Evolutionary conservation across 2,329 filamentous ascomycete genomes (phyloP).

Genomic region (Zymoseptoria tritici): DNA sequence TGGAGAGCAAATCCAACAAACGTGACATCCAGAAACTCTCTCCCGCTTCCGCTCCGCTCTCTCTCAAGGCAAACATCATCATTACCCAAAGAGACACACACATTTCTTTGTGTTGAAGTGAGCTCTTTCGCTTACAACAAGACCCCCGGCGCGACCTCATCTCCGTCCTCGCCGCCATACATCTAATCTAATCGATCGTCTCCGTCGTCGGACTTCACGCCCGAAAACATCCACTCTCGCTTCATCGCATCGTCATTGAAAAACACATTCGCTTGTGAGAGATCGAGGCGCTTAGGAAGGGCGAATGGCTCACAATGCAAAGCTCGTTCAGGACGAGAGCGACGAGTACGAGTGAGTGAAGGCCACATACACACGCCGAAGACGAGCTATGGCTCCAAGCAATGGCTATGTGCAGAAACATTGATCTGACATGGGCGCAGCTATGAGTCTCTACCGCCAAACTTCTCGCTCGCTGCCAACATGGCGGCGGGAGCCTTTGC

Average conservation of each 20-base stretch:
- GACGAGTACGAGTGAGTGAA: conserved; percentile 32
- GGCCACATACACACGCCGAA: not conserved
- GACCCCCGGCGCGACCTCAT: not conserved
- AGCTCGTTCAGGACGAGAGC: conserved; percentile 15
- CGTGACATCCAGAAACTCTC: not conserved
- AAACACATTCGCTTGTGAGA: not conserved
- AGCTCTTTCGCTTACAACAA: not conserved
- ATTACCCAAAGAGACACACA: not conserved
- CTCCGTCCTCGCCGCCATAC: not conserved
- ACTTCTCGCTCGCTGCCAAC: conserved; percentile 89
- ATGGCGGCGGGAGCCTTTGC: conserved; percentile 96
- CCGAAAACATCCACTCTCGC: not conserved
- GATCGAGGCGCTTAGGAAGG: not conserved
- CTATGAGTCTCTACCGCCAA: conserved; percentile 90
- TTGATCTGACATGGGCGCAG: conserved; percentile 34
- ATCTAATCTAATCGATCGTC: not conserved
- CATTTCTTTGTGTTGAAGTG: not conserved
- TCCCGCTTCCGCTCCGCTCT: not conserved
- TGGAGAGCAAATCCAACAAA: not conserved
- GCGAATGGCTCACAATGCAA: not conserved
- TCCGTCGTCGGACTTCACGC: not conserved
- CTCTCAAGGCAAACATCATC: not conserved
- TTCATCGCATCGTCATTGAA: not conserved
- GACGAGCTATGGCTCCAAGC: not conserved
- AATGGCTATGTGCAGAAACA: conserved; percentile 6